Conservation (phyloP, 2,329 filamentous ascomycete genomes). For the Aspergillus flavus region DNA sequence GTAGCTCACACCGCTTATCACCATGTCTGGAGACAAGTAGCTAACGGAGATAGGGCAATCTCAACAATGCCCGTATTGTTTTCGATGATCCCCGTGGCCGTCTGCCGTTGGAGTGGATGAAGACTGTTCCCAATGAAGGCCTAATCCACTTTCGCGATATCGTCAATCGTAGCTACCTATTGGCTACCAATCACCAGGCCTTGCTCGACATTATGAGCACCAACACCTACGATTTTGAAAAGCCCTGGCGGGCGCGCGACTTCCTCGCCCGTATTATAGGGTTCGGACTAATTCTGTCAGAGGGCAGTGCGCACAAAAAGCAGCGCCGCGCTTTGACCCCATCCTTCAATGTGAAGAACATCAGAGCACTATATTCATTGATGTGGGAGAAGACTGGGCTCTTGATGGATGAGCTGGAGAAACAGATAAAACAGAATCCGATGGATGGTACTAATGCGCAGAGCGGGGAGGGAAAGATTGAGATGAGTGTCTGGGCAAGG, state of each 20-base stretch:
- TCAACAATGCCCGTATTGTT: slow-evolving; percentile 31
- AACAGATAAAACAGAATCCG: slow-evolving; percentile 30
- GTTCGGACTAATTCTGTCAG: slow-evolving; percentile 54
- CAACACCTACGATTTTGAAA: slow-evolving; percentile 58
- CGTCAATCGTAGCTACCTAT: slow-evolving; percentile 42
- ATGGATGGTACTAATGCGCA: slow-evolving; percentile 29
- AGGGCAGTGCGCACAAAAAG: slow-evolving; percentile 54
- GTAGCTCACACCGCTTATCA: slow-evolving; percentile 24
- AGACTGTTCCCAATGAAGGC: slow-evolving; percentile 57
- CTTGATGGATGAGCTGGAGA: slow-evolving; percentile 38
- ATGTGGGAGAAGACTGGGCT: slow-evolving; percentile 43
- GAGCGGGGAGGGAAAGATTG: slow-evolving; percentile 32
- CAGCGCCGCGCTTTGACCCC: slow-evolving; percentile 45
- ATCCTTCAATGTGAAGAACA: slow-evolving; percentile 41
- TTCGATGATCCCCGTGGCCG: slow-evolving; percentile 38
- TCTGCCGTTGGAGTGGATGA: slow-evolving; percentile 49
- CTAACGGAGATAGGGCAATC: slow-evolving; percentile 24
- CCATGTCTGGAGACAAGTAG: background rate
- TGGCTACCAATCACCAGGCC: slow-evolving; percentile 41
- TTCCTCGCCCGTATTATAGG: slow-evolving; percentile 54
- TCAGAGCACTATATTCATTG: slow-evolving; percentile 36
- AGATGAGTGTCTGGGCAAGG: slow-evolving; percentile 40
- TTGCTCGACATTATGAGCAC: slow-evolving; percentile 56
- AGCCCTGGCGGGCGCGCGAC: slow-evolving; percentile 47
- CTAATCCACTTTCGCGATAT: slow-evolving; percentile 55